These are phyloP conservation scores for Kockiozyma suomiensis DNA, from an alignment of 805 yeast genomes.

Conservation along the genomic window DNA sequence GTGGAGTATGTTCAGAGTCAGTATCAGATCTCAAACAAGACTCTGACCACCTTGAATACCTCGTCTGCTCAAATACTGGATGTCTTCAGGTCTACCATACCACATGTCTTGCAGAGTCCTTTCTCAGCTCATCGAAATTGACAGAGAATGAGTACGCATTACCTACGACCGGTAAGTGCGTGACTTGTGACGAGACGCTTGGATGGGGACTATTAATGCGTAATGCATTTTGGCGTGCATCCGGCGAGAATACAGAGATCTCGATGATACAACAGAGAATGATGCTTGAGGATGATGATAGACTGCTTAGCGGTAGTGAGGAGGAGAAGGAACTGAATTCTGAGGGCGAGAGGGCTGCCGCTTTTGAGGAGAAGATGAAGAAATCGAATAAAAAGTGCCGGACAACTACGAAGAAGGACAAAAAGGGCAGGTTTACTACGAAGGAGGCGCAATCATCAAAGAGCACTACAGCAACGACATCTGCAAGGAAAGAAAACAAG, in stretches of 20 bases:
- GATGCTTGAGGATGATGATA: constrained; percentile 9
- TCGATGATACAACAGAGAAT: not conserved
- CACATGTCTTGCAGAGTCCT: constrained; percentile 28
- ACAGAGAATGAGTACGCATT: constrained; percentile 19
- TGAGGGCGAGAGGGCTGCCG: not conserved
- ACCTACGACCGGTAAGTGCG: constrained; percentile 32
- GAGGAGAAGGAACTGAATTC: not conserved
- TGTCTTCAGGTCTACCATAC: constrained; percentile 30
- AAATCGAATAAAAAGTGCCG: not conserved
- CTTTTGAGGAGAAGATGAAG: not conserved
- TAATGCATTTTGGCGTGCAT: constrained; percentile 31
- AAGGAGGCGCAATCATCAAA: not conserved
- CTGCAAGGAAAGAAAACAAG: not conserved
- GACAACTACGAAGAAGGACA: not conserved
- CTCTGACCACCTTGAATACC: constrained; percentile 5
- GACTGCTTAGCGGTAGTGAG: not conserved
- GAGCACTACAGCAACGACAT: not conserved
- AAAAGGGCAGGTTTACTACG: no score
- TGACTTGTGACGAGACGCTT: constrained; percentile 20
- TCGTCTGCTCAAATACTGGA: constrained; percentile 28
- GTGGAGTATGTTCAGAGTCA: constrained; percentile 24
- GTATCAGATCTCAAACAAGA: not conserved
- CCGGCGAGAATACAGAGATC: not conserved
- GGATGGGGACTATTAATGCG: constrained; percentile 33
- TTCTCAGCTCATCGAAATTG: constrained; percentile 9